Evolutionary conservation across 2,329 filamentous ascomycete genomes (phyloP).

Genomic region (Erysiphe neolycopersici): DNA sequence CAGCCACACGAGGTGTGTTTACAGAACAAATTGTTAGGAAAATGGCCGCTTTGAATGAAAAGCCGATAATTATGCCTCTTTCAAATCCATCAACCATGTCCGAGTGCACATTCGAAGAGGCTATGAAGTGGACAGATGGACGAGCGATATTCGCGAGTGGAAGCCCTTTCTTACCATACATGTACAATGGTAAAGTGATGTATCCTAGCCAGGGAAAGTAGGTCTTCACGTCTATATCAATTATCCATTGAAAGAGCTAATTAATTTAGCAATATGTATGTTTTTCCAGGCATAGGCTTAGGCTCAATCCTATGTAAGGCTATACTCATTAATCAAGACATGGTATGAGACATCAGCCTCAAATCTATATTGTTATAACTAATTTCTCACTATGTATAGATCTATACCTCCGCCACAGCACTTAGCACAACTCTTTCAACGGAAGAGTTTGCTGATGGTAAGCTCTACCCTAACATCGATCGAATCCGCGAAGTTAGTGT

Average conservation of each 20-base stretch:
- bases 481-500: slow-evolving; percentile 52
- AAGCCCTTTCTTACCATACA: slow-evolving; percentile 53
- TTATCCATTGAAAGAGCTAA: neutral
- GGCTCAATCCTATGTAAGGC: slow-evolving; percentile 47
- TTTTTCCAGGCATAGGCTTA: slow-evolving; percentile 66
- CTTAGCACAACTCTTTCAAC: slow-evolving; percentile 44
- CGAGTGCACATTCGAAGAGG: slow-evolving; percentile 52
- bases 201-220: slow-evolving; percentile 21
- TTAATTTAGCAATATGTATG: slow-evolving; percentile 45
- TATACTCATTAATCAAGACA: slow-evolving; percentile 21
- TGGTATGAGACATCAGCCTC: slow-evolving; percentile 4
- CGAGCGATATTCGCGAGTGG: slow-evolving; percentile 58
- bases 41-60: slow-evolving; percentile 45
- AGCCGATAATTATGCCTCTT: slow-evolving; percentile 52
- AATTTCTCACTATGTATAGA: slow-evolving; percentile 18
- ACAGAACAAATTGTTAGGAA: slow-evolving; percentile 44
- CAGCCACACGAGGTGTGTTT: slow-evolving; percentile 49
- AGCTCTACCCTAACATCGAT: slow-evolving; percentile 48
- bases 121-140: slow-evolving; percentile 53
- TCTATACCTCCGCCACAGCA: slow-evolving; percentile 55
- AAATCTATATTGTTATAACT: neutral
- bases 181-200: slow-evolving; percentile 23
- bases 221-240: slow-evolving; percentile 1
- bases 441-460: slow-evolving; percentile 25
- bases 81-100: slow-evolving; percentile 66